Evolutionary conservation across 2,329 filamentous ascomycete species (phyloP).

Genomic region (Septoria petroselini): DNA sequence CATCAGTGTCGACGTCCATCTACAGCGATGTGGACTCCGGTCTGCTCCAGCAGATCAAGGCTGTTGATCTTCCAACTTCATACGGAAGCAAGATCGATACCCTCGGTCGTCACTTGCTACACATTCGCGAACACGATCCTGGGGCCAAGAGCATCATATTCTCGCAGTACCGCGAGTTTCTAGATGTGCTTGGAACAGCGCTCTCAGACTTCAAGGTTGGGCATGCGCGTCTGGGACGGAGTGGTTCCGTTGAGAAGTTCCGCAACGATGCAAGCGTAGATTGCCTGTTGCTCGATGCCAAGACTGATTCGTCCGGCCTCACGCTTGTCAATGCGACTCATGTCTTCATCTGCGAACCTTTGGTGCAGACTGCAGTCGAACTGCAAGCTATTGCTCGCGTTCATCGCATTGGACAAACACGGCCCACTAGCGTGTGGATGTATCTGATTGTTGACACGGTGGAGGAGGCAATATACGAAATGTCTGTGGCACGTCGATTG

Average conservation of each 20-base stretch:
- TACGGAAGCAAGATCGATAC: conserved; percentile 91
- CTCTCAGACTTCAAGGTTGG: conserved; percentile 71
- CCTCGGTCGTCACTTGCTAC: conserved; percentile 69
- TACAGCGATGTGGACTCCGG: conserved; percentile 73
- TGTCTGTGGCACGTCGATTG: conserved; percentile 75
- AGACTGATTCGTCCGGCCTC: conserved; percentile 81
- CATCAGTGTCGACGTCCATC: conserved; percentile 49
- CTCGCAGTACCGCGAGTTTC: conserved; percentile 81
- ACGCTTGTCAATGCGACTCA: conserved; percentile 92
- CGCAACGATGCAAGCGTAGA: conserved; percentile 70
- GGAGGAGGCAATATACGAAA: conserved; percentile 85
- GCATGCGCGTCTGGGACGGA: conserved; percentile 65
- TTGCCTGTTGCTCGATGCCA: conserved; percentile 84
- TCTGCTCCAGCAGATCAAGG: conserved; percentile 75
- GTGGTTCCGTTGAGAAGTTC: conserved; percentile 70
- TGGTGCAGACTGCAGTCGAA: conserved; percentile 90
- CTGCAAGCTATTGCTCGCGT: conserved; percentile 93
- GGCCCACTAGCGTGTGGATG: conserved; percentile 89
- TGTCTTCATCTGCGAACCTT: conserved; percentile 89
- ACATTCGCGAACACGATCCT: conserved; percentile 78
- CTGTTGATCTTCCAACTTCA: conserved; percentile 65
- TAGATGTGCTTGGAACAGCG: conserved; percentile 68
- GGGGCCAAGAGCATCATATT: conserved; percentile 93
- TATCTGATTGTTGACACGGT: conserved; percentile 90
- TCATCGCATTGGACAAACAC: conserved; percentile 86